These are phyloP conservation scores for Lactifluus pinguis DNA, from an alignment of 768 basidiomycete genomes.

Conservation along the genomic window DNA sequence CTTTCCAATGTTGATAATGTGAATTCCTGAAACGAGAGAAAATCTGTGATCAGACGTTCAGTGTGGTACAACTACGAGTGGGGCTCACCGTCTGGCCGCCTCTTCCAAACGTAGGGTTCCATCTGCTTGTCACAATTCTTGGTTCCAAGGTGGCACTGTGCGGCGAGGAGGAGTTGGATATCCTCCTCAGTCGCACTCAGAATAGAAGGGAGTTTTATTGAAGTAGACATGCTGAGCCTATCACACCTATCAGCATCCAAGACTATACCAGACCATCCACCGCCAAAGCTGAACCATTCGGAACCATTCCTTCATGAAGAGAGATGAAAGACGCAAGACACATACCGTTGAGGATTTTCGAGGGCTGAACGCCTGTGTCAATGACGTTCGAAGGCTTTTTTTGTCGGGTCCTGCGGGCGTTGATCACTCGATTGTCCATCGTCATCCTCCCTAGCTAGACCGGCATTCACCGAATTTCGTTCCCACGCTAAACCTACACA, in stretches of 20 bases:
- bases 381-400: constrained; percentile 27
- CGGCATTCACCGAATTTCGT: constrained; percentile 7
- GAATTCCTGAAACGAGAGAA: constrained; percentile 56
- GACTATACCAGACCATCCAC: constrained; percentile 26
- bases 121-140: constrained; percentile 99
- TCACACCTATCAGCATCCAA: constrained; percentile 31
- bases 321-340: constrained; percentile 19
- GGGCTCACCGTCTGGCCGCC: constrained; percentile 82
- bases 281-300: constrained; percentile 23
- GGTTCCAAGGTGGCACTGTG: constrained; percentile 93
- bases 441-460: neutral
- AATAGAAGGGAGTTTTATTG: constrained; percentile 82
- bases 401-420: constrained; percentile 14
- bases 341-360: constrained; percentile 35
- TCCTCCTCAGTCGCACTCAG: constrained; percentile 96
- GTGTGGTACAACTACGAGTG: neutral
- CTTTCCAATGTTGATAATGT: constrained; percentile 97
- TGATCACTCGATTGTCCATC: constrained; percentile 6
- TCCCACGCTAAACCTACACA: neutral
- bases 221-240: constrained; percentile 48
- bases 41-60: constrained; percentile 7
- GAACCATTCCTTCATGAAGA: constrained; percentile 24
- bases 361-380: constrained; percentile 31
- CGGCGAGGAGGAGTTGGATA: constrained; percentile 89
- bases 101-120: constrained; percentile 96